These are phyloP conservation scores for Thielaviopsis euricoi DNA, from an alignment of 2,329 filamentous ascomycete species.

Conservation along the genomic window DNA sequence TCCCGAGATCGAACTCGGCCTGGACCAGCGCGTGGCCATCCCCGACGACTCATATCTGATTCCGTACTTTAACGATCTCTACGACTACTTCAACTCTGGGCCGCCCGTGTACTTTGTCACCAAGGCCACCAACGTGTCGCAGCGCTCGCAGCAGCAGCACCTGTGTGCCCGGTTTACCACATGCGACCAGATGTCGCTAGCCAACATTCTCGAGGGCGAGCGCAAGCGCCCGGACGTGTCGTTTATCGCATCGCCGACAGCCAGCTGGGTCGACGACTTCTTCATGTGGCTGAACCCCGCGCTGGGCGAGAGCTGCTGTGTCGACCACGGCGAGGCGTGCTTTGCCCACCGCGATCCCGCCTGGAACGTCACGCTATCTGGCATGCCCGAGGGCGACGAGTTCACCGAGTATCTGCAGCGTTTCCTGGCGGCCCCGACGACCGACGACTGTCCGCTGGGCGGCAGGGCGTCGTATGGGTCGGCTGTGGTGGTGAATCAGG, in stretches of 20 bases:
- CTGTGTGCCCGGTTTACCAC: constrained; percentile 84
- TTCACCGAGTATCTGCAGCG: constrained; percentile 74
- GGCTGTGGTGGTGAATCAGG: constrained; percentile 61
- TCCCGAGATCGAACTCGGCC: constrained; percentile 67
- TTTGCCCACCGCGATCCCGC: constrained; percentile 61
- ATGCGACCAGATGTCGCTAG: constrained; percentile 67
- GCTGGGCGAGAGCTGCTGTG: constrained; percentile 52
- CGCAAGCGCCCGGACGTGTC: constrained; percentile 76
- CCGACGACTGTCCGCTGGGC: constrained; percentile 70
- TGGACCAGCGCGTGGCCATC: constrained; percentile 89
- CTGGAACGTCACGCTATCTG: constrained; percentile 78
- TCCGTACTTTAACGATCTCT: constrained; percentile 89
- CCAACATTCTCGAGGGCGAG: constrained; percentile 86
- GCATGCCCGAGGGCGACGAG: constrained; percentile 88
- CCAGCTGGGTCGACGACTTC: constrained; percentile 95
- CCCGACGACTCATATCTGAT: constrained; percentile 91
- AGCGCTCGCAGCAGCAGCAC: constrained; percentile 61
- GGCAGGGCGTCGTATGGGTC: constrained; percentile 77
- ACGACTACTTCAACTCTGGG: constrained; percentile 78
- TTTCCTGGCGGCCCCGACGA: constrained; percentile 68
- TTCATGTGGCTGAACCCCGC: constrained; percentile 91
- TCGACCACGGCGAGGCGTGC: constrained; percentile 55
- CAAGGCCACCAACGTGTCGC: constrained; percentile 60
- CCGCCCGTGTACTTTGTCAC: constrained; percentile 96
- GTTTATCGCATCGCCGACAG: constrained; percentile 73